phyloP scores from a whole-genome alignment of 2,329 filamentous ascomycete genomes.

The Furcasterigmium sp. region DNA sequence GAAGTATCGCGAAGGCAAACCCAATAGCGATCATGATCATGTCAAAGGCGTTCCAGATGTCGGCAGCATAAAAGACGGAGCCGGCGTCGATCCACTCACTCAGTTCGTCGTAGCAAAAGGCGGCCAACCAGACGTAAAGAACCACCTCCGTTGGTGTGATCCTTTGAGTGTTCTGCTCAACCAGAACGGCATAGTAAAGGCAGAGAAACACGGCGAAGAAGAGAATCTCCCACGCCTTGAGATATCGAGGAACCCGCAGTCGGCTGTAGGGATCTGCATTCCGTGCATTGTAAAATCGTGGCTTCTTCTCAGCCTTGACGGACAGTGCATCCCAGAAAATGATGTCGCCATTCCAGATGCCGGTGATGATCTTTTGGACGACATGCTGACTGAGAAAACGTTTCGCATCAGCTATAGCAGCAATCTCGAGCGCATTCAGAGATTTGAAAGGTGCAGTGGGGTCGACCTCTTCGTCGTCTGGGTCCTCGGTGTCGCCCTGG shows the following conservation, averaged over 20 bases:
- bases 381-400: slow-evolving; percentile 76
- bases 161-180: slow-evolving; percentile 61
- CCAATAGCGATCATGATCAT: slow-evolving; percentile 71
- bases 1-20: slow-evolving; percentile 62
- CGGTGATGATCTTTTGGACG: slow-evolving; percentile 77
- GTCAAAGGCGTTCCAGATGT: slow-evolving; percentile 76
- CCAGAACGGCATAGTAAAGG: slow-evolving; percentile 81
- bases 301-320: slow-evolving; percentile 67
- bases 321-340: slow-evolving; percentile 82
- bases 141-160: slow-evolving; percentile 66
- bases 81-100: slow-evolving; percentile 84
- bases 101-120: slow-evolving; percentile 83
- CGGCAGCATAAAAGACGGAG: slow-evolving; percentile 76
- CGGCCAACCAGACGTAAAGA: slow-evolving; percentile 80
- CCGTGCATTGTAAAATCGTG: slow-evolving; percentile 66
- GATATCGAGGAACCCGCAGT: slow-evolving; percentile 72
- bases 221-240: slow-evolving; percentile 76
- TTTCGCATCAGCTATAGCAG: slow-evolving; percentile 75
- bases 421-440: slow-evolving; percentile 83
- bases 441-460: slow-evolving; percentile 69
- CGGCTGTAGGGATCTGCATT: slow-evolving; percentile 70
- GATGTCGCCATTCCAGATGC: slow-evolving; percentile 82
- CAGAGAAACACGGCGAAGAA: slow-evolving; percentile 74
- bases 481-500: slow-evolving; percentile 25
- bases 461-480: slow-evolving; percentile 44